phyloP scores from a whole-genome alignment of 23 red algal species.

The Gracilaria vermiculophylla region DNA sequence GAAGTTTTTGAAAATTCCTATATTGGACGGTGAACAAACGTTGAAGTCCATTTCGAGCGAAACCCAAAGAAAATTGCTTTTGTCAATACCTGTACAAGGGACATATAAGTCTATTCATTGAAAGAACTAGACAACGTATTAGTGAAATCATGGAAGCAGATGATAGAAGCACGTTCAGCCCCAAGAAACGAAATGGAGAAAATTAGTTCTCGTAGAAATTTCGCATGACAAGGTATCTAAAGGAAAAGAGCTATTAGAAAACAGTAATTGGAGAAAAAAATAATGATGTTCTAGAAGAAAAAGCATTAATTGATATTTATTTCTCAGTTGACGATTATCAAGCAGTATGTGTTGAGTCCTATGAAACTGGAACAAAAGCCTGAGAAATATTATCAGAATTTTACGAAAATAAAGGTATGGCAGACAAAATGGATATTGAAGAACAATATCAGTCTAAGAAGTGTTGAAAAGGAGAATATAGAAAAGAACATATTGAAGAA shows the following conservation, averaged over 20 bases:
- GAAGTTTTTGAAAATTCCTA: too few species aligned
- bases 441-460: background rate
- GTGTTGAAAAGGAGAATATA: background rate
- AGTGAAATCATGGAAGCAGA: background rate
- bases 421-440: too few species aligned
- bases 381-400: too few species aligned
- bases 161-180: background rate
- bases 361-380: too few species aligned
- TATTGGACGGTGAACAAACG: too few species aligned
- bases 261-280: background rate
- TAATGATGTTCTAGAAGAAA: background rate
- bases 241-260: background rate
- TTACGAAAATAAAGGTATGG: too few species aligned
- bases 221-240: conserved; percentile 2
- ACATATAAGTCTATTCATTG: too few species aligned
- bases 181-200: background rate
- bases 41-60: too few species aligned
- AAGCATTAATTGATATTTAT: background rate
- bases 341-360: background rate
- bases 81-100: too few species aligned
- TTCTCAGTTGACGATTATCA: background rate
- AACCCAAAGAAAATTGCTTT: too few species aligned
- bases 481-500: conserved; percentile 4
- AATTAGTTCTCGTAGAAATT: too few species aligned
- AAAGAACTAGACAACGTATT: background rate